These are phyloP conservation scores for Gelatoporia subvermispora DNA, from an alignment of 768 basidiomycete species.

Conservation along the genomic window DNA sequence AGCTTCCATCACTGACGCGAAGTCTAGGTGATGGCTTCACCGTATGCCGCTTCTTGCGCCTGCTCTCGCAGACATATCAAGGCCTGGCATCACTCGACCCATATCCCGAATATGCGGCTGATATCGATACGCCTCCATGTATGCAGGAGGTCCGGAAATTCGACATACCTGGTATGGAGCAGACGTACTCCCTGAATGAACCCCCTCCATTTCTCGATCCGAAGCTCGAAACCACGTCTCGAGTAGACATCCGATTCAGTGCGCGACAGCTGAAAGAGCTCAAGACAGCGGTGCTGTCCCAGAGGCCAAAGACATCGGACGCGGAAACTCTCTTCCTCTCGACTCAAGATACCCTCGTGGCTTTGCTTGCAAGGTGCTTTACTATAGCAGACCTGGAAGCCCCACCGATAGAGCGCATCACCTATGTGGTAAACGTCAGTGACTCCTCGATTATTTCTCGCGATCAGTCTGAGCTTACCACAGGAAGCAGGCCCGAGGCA, in stretches of 20 bases:
- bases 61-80: constrained; percentile 13
- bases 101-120: constrained; percentile 2
- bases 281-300: constrained; percentile 1
- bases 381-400: constrained; percentile 3
- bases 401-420: constrained; percentile 3
- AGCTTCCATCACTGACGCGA: neutral
- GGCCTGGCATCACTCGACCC: constrained; percentile 10
- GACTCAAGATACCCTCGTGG: constrained; percentile 7
- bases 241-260: constrained; percentile 10
- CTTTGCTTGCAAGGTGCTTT: constrained; percentile 6
- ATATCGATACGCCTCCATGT: neutral
- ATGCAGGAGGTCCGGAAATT: neutral
- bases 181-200: constrained; percentile 1
- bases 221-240: neutral
- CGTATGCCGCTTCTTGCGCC: constrained; percentile 4
- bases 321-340: neutral
- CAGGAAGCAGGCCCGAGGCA: constrained; percentile 4
- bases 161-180: neutral
- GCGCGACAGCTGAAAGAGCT: constrained; percentile 2
- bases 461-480: neutral
- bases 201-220: constrained; percentile 3
- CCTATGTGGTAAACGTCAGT: neutral
- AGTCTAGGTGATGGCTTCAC: constrained; percentile 8
- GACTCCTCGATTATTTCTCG: neutral
- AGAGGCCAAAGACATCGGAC: neutral